Conservation (phyloP, 192 early-diverging fungal genomes). For the Coemansia sp. region DNA sequence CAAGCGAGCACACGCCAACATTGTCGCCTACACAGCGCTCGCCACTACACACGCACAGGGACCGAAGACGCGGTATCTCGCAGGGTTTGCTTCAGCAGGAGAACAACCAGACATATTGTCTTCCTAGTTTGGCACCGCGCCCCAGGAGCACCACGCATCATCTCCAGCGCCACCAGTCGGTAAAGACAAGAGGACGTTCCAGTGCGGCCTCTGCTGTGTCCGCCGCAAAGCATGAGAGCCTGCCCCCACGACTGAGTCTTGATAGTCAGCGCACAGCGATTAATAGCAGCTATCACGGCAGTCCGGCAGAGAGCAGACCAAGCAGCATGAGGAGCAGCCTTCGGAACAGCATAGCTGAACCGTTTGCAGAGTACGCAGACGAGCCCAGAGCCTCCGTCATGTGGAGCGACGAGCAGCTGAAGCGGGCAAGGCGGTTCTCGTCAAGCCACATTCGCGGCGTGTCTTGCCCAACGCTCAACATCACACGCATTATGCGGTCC, state of each 20-base stretch:
- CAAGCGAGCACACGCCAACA: not conserved
- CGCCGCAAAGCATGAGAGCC: slow-evolving; percentile 9
- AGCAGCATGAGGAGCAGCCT: slow-evolving; percentile 9
- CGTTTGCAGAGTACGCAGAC: slow-evolving; percentile 7
- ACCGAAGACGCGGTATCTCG: slow-evolving; percentile 9
- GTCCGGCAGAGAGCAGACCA: slow-evolving; percentile 2
- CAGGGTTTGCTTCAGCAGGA: slow-evolving; percentile 14
- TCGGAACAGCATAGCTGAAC: slow-evolving; percentile 9
- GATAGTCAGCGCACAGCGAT: slow-evolving; percentile 41
- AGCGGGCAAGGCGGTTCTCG: slow-evolving; percentile 29
- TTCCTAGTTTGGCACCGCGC: slow-evolving; percentile 5
- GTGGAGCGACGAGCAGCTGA: slow-evolving; percentile 38
- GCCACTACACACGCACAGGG: slow-evolving; percentile 3
- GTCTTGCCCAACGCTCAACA: slow-evolving; percentile 48
- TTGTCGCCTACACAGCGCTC: slow-evolving; percentile 28
- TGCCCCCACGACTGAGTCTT: slow-evolving; percentile 36
- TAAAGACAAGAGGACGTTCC: not conserved
- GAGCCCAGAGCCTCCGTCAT: slow-evolving; percentile 7
- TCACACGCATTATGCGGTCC: slow-evolving; percentile 51
- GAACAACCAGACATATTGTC: slow-evolving; percentile 6
- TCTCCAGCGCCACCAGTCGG: not conserved
- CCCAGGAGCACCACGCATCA: slow-evolving; percentile 2
- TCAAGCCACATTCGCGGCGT: slow-evolving; percentile 38
- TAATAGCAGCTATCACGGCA: slow-evolving; percentile 11
- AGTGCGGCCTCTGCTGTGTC: not conserved